A percentile compares a stretch with the other conserved stretches of the same genome.
phyloP scores from a whole-genome alignment of 2,329 filamentous ascomycete species.

The Didymella arachidicola region DNA sequence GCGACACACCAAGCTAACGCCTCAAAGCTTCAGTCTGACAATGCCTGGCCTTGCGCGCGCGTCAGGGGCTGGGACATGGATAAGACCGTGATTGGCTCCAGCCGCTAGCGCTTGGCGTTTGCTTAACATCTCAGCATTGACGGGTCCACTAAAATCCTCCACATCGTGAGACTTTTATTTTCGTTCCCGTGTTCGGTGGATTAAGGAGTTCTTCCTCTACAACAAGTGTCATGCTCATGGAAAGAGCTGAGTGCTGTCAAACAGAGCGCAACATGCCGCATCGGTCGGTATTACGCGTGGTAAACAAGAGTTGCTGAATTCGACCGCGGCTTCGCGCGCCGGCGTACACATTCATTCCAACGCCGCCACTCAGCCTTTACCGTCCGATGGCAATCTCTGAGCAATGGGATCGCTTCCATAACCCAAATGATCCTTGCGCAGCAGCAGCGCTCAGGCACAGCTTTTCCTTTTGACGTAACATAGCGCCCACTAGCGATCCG shows the following conservation, averaged over 20 bases:
- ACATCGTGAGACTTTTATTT: conserved; percentile 13
- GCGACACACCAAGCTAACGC: conserved; percentile 28
- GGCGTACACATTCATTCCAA: conserved; percentile 16
- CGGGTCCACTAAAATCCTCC: conserved; percentile 14
- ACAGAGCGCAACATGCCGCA: neutral
- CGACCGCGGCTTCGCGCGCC: conserved; percentile 5
- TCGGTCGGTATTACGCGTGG: neutral
- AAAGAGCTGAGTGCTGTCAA: neutral
- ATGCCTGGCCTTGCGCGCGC: conserved; percentile 4
- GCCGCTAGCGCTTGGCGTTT: conserved; percentile 25
- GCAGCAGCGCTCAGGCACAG: conserved; percentile 14
- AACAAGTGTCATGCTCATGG: neutral
- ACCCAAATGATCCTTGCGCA: conserved; percentile 22
- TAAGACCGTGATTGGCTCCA: conserved; percentile 13
- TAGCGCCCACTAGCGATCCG: conserved; percentile 29
- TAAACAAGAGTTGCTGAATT: neutral
- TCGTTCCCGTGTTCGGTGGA: conserved; percentile 9
- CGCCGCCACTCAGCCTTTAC: conserved; percentile 5
- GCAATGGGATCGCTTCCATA: conserved; percentile 10
- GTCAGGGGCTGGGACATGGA: conserved; percentile 23
- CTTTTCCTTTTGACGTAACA: conserved; percentile 22
- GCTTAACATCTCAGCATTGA: conserved; percentile 30
- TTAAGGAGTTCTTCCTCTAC: neutral
- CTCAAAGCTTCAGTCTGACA: conserved; percentile 29
- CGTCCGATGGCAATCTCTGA: conserved; percentile 16